phyloP scores from a whole-genome alignment of 106 monocot species.

The Allium fistulosum region DNA sequence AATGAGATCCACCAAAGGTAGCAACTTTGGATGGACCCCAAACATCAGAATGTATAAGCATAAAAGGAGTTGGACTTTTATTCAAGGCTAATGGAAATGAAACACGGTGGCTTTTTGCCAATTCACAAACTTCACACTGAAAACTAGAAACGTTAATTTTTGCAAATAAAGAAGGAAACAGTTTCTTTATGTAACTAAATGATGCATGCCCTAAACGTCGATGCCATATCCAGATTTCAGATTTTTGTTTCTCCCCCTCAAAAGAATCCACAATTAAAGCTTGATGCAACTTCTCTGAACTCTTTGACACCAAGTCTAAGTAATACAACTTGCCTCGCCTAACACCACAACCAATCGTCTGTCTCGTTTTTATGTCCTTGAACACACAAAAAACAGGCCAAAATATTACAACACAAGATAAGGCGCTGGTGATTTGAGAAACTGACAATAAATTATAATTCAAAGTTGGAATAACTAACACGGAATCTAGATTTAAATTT shows the following conservation, averaged over 20 bases:
- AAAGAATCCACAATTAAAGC: not conserved
- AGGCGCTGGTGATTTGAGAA: no score
- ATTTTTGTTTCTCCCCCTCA: not conserved
- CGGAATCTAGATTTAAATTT: no score
- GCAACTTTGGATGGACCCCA: constrained; percentile 10
- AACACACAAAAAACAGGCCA: constrained; percentile 14
- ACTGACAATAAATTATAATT: no score
- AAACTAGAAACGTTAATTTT: constrained; percentile 6
- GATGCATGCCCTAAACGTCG: constrained; percentile 10
- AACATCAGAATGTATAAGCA: not conserved
- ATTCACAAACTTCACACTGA: constrained; percentile 11
- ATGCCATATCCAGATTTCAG: constrained; percentile 5
- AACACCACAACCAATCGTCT: constrained; percentile 14
- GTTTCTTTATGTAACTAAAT: constrained; percentile 9
- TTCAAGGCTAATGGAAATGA: constrained; percentile 10
- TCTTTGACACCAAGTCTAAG: constrained; percentile 1
- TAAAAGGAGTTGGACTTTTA: constrained; percentile 6
- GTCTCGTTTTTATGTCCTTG: constrained; percentile 6
- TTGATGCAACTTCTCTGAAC: not conserved
- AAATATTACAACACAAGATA: constrained; percentile 9
- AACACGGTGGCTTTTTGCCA: constrained; percentile 3
- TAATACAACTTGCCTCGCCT: constrained; percentile 5
- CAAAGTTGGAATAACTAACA: no score
- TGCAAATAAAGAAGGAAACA: constrained; percentile 16
- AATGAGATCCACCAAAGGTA: constrained; percentile 4